Base-by-base conservation (phyloP, 164 flowering plant genomes). In the Aristolochia californica region DNA sequence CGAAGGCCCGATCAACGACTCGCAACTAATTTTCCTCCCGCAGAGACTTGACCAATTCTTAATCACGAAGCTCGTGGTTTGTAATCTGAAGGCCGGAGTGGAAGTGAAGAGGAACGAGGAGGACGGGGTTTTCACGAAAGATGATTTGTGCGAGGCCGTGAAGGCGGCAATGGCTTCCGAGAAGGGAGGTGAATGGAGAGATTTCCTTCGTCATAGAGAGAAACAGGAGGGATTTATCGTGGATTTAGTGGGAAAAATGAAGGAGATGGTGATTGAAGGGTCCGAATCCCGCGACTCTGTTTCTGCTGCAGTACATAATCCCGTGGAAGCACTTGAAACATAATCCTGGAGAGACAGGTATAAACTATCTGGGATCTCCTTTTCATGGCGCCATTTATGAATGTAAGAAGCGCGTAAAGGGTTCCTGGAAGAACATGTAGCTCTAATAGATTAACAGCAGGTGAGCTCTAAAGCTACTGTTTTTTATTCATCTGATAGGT, bases 21-120 rank as follows among this genome's bases (percentile, higher is more conserved):
- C 74, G n/a, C 80, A 77, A 28, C 22, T 80, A 25, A 80, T 83
- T 53, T 60, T 77, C 45, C 21, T 83, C 40, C 85, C 85, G 8
- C 62, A 61, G 13, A 45, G 40, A 2, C 72, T 68, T 0, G 85
- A 80, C 52, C 88, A 83, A 25, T 48, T 70, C n/a, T 34, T 78
- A 20, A 75, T 75, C 24, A 71, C 76, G 1, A 72, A 72, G 58
- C 2, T 80, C 66, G 65, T 80, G 77, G 62, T 63, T 2, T 51
- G 43, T 11, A 74, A 70, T 38, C 34, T 80, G 67, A 73, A 58
- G 56, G 70, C 76, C 2, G 88, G 72, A 11, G 77, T 80, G 45
- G 84, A 75, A 57, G 76, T 82, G 26, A 74, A 75, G 62, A 82
- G 51, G 63, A 65, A 69, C 13, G 79, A 73, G 23, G 80, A 77